Conservation (phyloP, 1,284 basidiomycete genomes). For the Inonotus obliquus region DNA sequence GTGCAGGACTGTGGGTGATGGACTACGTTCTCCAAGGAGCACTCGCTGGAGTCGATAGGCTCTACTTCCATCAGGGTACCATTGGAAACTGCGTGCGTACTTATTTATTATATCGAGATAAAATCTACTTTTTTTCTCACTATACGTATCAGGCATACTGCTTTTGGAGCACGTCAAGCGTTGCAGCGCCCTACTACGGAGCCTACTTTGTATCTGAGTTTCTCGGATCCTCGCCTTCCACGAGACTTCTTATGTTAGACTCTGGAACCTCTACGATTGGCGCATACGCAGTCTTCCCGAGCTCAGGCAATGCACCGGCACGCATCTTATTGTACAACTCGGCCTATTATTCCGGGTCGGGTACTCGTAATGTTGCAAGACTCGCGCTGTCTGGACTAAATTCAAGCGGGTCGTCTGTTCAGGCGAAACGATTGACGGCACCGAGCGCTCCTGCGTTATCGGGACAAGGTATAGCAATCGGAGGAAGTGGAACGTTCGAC, state of each 20-base stretch:
- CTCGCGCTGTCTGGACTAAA: conserved; percentile 31
- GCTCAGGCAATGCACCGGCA: conserved; percentile 25
- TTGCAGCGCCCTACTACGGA: conserved; percentile 39
- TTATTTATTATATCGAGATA: not conserved
- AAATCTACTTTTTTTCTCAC: not conserved
- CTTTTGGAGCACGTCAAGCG: conserved; percentile 35
- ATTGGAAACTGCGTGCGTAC: conserved; percentile 36
- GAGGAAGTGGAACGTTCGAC: conserved; percentile 31
- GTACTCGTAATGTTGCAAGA: conserved; percentile 28
- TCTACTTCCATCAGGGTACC: conserved; percentile 45
- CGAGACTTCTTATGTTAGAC: conserved; percentile 34
- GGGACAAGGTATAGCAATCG: conserved; percentile 36
- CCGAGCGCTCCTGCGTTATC: conserved; percentile 33
- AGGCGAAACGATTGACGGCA: conserved; percentile 35
- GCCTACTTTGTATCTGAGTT: conserved; percentile 37
- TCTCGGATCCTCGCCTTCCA: conserved; percentile 28
- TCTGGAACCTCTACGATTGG: conserved; percentile 31
- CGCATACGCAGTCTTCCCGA: conserved; percentile 33
- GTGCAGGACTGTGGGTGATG: conserved; percentile 41
- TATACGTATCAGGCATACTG: conserved; percentile 32
- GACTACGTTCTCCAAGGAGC: conserved; percentile 42
- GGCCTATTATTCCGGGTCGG: conserved; percentile 33
- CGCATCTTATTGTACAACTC: conserved; percentile 37
- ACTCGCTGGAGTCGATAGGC: conserved; percentile 34
- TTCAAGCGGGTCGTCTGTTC: conserved; percentile 1